phyloP scores from a whole-genome alignment of 139 green algal genomes.

The Chlorella sp. region DNA sequence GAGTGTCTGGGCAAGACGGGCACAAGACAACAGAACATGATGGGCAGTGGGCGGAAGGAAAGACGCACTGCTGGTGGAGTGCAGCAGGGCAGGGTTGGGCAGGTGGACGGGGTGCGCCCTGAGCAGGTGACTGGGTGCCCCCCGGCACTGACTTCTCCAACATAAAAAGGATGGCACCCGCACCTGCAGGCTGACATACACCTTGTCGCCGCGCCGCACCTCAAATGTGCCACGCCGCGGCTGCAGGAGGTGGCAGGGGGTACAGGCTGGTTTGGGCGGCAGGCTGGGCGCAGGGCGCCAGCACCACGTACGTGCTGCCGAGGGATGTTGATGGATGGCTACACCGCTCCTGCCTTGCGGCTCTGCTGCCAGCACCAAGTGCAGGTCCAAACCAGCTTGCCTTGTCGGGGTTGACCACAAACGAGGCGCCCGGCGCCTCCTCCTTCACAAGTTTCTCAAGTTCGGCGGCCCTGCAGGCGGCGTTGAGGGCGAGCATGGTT shows the following conservation, averaged over 20 bases:
- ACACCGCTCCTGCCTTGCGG: neutral
- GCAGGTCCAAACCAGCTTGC: neutral
- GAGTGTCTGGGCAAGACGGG: no score
- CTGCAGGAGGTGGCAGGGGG: neutral
- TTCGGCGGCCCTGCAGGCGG: conserved; percentile 16
- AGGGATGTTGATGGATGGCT: no score
- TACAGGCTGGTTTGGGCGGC: no score
- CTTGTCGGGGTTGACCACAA: conserved; percentile 30
- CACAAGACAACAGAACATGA: no score
- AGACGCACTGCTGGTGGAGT: neutral
- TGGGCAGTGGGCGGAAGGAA: neutral
- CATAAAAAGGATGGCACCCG: neutral
- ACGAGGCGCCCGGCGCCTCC: neutral
- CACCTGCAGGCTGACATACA: conserved; percentile 23
- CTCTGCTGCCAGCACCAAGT: neutral
- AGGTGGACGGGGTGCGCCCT: neutral
- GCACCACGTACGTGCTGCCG: neutral
- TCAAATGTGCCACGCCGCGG: conserved; percentile 27
- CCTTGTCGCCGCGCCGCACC: conserved; percentile 23
- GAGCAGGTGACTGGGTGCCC: neutral
- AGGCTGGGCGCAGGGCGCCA: neutral
- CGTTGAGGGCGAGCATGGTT: neutral
- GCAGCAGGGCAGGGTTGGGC: neutral
- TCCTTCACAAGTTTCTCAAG: conserved; percentile 30
- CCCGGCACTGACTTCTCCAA: no score